Evolutionary conservation across 495 filamentous ascomycete genomes (phyloP).

Genomic region (Tuber brumale): DNA sequence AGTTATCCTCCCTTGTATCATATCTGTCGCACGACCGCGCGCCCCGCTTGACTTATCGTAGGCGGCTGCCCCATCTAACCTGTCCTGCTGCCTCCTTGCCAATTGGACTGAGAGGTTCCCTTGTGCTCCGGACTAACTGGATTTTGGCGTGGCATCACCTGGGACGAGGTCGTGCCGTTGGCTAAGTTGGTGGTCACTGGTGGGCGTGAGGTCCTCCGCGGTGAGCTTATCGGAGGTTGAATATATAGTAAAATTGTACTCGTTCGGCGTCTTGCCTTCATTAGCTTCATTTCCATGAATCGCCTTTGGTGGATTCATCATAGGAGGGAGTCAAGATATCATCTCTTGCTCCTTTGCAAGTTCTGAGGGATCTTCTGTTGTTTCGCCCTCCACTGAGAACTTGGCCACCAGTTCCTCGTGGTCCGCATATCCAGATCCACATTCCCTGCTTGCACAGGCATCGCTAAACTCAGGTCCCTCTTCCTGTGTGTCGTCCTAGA

Average conservation of each 20-base stretch:
- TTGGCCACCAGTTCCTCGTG: slow-evolving; percentile 50
- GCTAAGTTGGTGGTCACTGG: slow-evolving; percentile 67
- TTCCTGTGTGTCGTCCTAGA: slow-evolving; percentile 57
- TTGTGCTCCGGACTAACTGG: slow-evolving; percentile 51
- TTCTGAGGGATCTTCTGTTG: slow-evolving; percentile 55
- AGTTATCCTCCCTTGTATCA: slow-evolving; percentile 88
- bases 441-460: slow-evolving; percentile 44
- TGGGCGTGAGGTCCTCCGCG: slow-evolving; percentile 65
- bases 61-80: slow-evolving; percentile 72
- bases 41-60: slow-evolving; percentile 89
- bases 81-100: slow-evolving; percentile 82
- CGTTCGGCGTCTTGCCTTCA: slow-evolving; percentile 36
- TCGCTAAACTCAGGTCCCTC: slow-evolving; percentile 43
- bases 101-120: slow-evolving; percentile 79
- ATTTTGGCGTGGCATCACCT: slow-evolving; percentile 48
- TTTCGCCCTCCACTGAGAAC: slow-evolving; percentile 54
- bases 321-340: slow-evolving; percentile 62
- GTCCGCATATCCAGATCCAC: slow-evolving; percentile 47
- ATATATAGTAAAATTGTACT: slow-evolving; percentile 38
- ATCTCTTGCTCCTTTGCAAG: slow-evolving; percentile 61
- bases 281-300: too few species aligned
- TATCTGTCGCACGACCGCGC: slow-evolving; percentile 82
- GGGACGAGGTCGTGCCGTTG: slow-evolving; percentile 66
- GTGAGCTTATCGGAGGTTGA: slow-evolving; percentile 61
- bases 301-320: slow-evolving; percentile 21